Evolutionary conservation across 306 rosid species (phyloP).

Genomic region (Pterocarpus macrocarpus): DNA sequence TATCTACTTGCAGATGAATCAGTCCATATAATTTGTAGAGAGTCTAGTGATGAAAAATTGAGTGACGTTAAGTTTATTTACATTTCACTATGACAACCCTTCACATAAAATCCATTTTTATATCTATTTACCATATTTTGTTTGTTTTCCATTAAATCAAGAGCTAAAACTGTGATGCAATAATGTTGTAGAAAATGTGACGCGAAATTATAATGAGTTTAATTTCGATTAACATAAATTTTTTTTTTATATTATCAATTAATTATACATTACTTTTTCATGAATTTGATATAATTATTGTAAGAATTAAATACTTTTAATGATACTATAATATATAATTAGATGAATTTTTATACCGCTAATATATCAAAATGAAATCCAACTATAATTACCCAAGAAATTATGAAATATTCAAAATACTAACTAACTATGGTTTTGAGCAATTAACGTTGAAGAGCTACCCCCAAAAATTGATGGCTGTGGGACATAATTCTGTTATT

Average conservation of each 20-base stretch:
- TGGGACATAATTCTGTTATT: conserved; percentile 5
- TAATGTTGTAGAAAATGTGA: background rate
- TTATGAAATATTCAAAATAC: background rate
- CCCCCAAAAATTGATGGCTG: background rate
- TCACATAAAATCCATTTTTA: background rate
- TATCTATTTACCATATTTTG: background rate
- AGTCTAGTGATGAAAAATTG: too few relatives aligned
- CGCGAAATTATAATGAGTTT: too few relatives aligned
- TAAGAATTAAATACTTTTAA: too few relatives aligned
- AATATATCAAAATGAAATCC: background rate
- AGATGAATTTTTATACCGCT: background rate
- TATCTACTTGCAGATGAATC: too few relatives aligned
- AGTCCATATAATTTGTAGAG: background rate
- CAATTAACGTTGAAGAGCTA: background rate
- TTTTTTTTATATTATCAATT: too few relatives aligned
- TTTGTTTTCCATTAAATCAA: background rate
- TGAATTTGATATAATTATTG: too few relatives aligned
- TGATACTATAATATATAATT: too few relatives aligned
- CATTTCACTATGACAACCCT: background rate
- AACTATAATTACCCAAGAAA: background rate
- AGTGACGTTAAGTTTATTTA: background rate
- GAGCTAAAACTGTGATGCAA: background rate
- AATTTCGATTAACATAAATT: too few relatives aligned
- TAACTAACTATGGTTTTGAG: background rate
- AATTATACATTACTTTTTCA: too few relatives aligned